phyloP scores from a whole-genome alignment of 495 filamentous ascomycete genomes.

The Lophiotrema nucula region DNA sequence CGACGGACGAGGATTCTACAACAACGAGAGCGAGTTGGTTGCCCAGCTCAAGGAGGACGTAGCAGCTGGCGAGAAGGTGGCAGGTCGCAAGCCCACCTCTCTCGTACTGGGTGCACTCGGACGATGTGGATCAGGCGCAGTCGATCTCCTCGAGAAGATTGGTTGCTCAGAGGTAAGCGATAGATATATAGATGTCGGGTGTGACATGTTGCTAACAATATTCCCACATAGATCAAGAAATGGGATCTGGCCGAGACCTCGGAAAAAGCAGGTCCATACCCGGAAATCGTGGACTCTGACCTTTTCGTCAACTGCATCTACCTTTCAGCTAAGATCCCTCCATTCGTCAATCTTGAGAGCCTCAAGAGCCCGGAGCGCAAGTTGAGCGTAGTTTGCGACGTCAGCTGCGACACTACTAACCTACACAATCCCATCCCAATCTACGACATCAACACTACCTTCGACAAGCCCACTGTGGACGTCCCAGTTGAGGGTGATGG shows the following conservation, averaged over 20 bases:
- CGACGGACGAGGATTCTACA: slow-evolving; percentile 51
- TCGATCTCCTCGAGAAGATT: slow-evolving; percentile 72
- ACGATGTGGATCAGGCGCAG: slow-evolving; percentile 82
- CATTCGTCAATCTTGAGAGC: slow-evolving; percentile 70
- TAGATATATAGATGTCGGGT: too few relatives aligned
- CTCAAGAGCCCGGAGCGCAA: slow-evolving; percentile 67
- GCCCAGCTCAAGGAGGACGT: slow-evolving; percentile 69
- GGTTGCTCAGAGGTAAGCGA: too few relatives aligned
- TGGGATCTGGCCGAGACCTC: slow-evolving; percentile 95
- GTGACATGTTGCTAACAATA: too few relatives aligned
- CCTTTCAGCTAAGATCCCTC: slow-evolving; percentile 64
- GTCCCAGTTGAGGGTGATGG: slow-evolving; percentile 21
- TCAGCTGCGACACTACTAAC: slow-evolving; percentile 61
- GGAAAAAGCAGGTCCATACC: slow-evolving; percentile 75
- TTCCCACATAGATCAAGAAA: slow-evolving; percentile 75
- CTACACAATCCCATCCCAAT: slow-evolving; percentile 62
- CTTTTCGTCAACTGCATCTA: slow-evolving; percentile 74
- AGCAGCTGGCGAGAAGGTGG: slow-evolving; percentile 55
- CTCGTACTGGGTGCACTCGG: slow-evolving; percentile 70
- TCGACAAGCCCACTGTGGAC: slow-evolving; percentile 50
- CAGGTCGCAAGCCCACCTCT: slow-evolving; percentile 52
- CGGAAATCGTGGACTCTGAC: slow-evolving; percentile 73
- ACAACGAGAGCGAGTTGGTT: slow-evolving; percentile 72
- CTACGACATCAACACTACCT: slow-evolving; percentile 50
- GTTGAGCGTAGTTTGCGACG: slow-evolving; percentile 85